Evolutionary conservation across 2,329 filamentous ascomycete genomes (phyloP).

Genomic region (Aspergillus glaucus): DNA sequence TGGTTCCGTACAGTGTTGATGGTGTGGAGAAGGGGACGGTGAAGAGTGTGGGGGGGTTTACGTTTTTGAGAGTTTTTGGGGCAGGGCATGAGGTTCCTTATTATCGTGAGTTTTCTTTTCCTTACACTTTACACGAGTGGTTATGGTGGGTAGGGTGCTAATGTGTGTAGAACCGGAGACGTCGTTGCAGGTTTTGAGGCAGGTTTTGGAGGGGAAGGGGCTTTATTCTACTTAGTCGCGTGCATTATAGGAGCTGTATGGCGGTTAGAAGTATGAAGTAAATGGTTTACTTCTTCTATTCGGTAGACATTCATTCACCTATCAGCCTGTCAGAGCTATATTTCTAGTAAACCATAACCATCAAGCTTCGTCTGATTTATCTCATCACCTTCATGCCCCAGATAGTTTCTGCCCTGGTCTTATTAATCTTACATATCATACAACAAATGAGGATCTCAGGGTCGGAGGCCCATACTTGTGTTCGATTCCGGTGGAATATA

Average conservation of each 20-base stretch:
- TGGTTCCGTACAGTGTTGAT: slow-evolving; percentile 44
- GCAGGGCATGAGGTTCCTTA: slow-evolving; percentile 47
- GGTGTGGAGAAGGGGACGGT: slow-evolving; percentile 45
- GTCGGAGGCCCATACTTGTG: no score
- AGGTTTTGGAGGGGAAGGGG: slow-evolving; percentile 33
- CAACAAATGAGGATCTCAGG: no score
- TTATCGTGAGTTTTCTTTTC: slow-evolving; percentile 40
- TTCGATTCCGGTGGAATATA: no score
- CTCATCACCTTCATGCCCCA: no score
- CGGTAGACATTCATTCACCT: no score
- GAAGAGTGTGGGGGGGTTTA: slow-evolving; percentile 47
- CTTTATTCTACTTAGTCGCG: slow-evolving; percentile 14
- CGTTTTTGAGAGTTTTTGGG: slow-evolving; percentile 44
- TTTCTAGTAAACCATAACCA: no score
- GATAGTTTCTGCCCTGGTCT: no score
- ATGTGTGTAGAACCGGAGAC: slow-evolving; percentile 30
- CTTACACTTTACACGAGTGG: slow-evolving; percentile 10
- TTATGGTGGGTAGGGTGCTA: slow-evolving; percentile 8
- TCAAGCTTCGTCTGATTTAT: no score
- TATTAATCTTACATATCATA: no score
- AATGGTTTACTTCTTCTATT: no score
- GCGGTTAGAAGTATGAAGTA: no score
- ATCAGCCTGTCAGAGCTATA: no score
- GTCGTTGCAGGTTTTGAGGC: slow-evolving; percentile 43
- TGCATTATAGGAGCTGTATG: neutral